Conservation (phyloP, 192 early-diverging fungal genomes). For the Backusella sp. region DNA sequence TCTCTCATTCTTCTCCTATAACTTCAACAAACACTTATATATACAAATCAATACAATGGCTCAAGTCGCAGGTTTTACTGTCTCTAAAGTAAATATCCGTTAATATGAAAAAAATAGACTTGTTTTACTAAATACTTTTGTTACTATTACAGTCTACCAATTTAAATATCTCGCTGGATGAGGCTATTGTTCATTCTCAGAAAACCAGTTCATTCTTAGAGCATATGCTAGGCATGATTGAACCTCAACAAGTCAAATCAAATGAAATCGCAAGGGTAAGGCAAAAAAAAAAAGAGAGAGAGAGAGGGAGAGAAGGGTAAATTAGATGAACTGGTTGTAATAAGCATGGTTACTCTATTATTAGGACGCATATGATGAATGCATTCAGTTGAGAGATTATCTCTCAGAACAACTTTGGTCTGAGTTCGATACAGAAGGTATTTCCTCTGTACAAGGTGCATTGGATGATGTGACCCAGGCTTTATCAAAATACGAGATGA, state of each 20-base stretch:
- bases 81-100: background rate
- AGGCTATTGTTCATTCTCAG: conserved; percentile 2
- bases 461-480: background rate
- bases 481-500: conserved; percentile 18
- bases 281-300: background rate
- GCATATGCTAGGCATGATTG: conserved; percentile 3
- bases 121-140: background rate
- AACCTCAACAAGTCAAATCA: conserved; percentile 9
- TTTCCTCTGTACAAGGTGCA: conserved; percentile 1
- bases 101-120: background rate
- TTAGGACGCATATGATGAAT: conserved; percentile 21
- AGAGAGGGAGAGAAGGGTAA: background rate
- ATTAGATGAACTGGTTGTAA: background rate
- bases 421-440: conserved; percentile 9
- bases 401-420: conserved; percentile 23
- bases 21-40: background rate
- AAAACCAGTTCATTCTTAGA: conserved; percentile 5
- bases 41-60: background rate
- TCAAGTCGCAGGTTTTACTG: conserved; percentile 14
- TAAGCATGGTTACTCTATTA: background rate
- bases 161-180: background rate
- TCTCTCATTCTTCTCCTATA: background rate
- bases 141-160: background rate
- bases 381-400: conserved; percentile 8
- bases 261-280: conserved; percentile 12